phyloP scores from a whole-genome alignment of 2,329 filamentous ascomycete species.

The Sarocladium strictum region DNA sequence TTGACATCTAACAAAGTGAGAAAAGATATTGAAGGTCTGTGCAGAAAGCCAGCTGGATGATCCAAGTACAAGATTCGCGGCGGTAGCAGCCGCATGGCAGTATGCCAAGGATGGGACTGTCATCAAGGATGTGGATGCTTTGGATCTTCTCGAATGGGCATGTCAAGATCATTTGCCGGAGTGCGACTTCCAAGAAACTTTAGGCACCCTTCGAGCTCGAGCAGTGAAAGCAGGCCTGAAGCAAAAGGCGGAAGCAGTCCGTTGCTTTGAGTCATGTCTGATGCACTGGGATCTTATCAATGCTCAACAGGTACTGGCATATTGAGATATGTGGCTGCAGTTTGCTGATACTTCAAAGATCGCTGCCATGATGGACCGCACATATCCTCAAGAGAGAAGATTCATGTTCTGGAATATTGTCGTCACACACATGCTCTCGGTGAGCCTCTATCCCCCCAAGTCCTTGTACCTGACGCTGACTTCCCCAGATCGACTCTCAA shows the following conservation, averaged over 20 bases:
- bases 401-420: constrained; percentile 51
- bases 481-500: constrained; percentile 36
- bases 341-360: constrained; percentile 34
- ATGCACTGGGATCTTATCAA: constrained; percentile 49
- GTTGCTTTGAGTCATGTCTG: constrained; percentile 47
- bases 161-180: constrained; percentile 31
- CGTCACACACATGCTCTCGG: constrained; percentile 47
- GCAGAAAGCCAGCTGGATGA: constrained; percentile 49
- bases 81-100: constrained; percentile 37
- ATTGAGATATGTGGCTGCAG: background rate
- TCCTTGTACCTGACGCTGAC: background rate
- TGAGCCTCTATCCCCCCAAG: constrained; percentile 24
- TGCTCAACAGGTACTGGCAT: constrained; percentile 44
- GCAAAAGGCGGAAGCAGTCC: constrained; percentile 32
- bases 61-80: constrained; percentile 37
- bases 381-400: constrained; percentile 39
- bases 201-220: constrained; percentile 44
- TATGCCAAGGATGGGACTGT: constrained; percentile 39
- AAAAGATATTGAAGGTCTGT: constrained; percentile 39
- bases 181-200: constrained; percentile 37
- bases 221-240: constrained; percentile 49
- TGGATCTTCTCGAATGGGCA: constrained; percentile 52
- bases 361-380: constrained; percentile 46
- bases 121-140: constrained; percentile 42
- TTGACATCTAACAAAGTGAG: constrained; percentile 5